phyloP scores from a whole-genome alignment of 139 green algal genomes.

The Pleodorina starrii region DNA sequence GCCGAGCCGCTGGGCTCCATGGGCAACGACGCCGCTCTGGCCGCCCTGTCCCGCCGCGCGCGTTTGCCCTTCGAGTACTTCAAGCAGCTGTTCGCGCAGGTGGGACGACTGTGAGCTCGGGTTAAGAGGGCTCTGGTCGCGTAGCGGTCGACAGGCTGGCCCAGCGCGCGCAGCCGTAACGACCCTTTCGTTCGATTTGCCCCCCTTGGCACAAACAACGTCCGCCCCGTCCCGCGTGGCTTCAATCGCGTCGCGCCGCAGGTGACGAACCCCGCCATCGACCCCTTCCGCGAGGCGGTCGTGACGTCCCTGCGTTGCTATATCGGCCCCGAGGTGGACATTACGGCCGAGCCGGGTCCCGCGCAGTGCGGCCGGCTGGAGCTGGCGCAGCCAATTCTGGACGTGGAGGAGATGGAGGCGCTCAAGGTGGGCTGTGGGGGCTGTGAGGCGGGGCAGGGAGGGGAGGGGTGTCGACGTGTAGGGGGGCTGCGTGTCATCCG shows the following conservation, averaged over 20 bases:
- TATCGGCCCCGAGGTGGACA: conserved; percentile 93
- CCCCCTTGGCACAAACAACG: too few species aligned
- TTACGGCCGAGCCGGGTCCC: conserved; percentile 68
- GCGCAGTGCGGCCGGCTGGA: conserved; percentile 85
- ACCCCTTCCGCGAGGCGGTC: conserved; percentile 95
- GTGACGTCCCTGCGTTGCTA: conserved; percentile 94
- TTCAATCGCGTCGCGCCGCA: too few species aligned
- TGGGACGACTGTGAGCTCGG: conserved; percentile 14
- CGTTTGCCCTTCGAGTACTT: conserved; percentile 96
- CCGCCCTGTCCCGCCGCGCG: conserved; percentile 83
- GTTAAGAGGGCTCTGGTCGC: too few species aligned
- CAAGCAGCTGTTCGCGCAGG: conserved; percentile 98
- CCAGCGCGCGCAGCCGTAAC: too few species aligned
- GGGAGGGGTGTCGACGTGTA: too few species aligned
- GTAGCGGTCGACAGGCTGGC: too few species aligned
- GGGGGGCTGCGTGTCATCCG: too few species aligned
- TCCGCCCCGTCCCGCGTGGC: too few species aligned
- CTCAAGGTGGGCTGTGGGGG: conserved; percentile 27
- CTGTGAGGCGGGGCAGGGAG: not conserved
- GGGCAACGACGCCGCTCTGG: conserved; percentile 95
- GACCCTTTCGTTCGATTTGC: too few species aligned
- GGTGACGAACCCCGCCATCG: conserved; percentile 98
- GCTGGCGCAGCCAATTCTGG: conserved; percentile 84
- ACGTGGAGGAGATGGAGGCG: conserved; percentile 83
- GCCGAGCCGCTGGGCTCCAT: conserved; percentile 96